Evolutionary conservation across 805 yeast genomes (phyloP), one percentile per base, ranked within the genome.

Genomic region (Ogataea kodamae): DNA sequence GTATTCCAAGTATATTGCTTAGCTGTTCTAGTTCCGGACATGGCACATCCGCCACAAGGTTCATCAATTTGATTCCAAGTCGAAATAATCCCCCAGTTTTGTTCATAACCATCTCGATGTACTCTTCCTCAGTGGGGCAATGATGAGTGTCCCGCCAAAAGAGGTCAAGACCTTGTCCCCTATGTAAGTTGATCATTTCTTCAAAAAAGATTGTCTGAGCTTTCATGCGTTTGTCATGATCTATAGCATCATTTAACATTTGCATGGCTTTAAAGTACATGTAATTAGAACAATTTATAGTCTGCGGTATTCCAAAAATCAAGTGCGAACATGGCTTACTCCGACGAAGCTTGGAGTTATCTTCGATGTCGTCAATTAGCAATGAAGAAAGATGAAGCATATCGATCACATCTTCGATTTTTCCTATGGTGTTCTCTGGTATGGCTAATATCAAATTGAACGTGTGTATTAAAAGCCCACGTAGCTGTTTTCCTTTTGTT

Each of bases 51-150:
- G 51, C 28, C 11, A 42, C 15, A 9, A 60, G 34, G 17, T 38
- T 78, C 72, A 88, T 67, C 22, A 88, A 57, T 39, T 78, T 65
- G 3, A 82, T 76, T 0, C 90, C 78, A 21, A 89, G 62, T 43
- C 96, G 66, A 52, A 87, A 83, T 21, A 89, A 64, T 0, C 97
- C 97, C 1, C 95, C 96, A 0, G 97, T 89, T 48, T 82, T 89
- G 52, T 86, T 79, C 70, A 74, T 73, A 6, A 83, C 95, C 96
- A 90, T 89, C 22, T 68, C 68, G 20, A 78, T 55, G 51, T 89
- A 89, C 50, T 84, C 77, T 1, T 58, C 54, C 40, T 78, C 81
- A 4, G 65, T 62, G 0, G 92, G 92, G 28, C 81, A 67, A 1
- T 53, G 50, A 19, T 66, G 49, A 18, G 69, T 63, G 37, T 87